Evolutionary conservation across 208 protist species (phyloP).

Genomic region (Trypanosomatidae sp.): DNA sequence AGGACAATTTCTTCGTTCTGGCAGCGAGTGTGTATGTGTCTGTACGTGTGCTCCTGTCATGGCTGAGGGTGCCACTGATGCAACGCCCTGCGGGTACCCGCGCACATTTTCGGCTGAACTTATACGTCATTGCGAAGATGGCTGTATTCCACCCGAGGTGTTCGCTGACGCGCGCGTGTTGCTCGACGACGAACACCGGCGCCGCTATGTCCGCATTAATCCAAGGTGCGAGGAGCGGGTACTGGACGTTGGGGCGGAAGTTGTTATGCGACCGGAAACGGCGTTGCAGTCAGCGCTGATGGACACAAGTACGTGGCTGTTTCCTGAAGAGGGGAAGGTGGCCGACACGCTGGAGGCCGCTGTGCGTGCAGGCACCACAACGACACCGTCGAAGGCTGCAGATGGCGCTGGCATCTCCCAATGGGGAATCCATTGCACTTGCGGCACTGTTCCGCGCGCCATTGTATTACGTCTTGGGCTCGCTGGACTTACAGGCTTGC

Average conservation of each 20-base stretch:
- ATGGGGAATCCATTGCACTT: not conserved
- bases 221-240: conserved; percentile 20
- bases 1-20: not conserved
- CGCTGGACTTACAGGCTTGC: conserved; percentile 26
- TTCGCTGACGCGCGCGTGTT: conserved; percentile 47
- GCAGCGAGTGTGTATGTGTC: conserved; percentile 1
- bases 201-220: conserved; percentile 67
- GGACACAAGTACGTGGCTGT: not conserved
- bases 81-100: conserved; percentile 30
- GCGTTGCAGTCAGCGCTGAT: not conserved
- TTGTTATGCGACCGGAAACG: conserved; percentile 1
- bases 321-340: conserved; percentile 1
- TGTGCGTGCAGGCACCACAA: not conserved
- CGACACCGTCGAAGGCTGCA: not conserved
- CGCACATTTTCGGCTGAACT: conserved; percentile 53
- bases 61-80: not conserved
- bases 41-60: conserved; percentile 4
- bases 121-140: conserved; percentile 38
- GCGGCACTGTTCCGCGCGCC: not conserved
- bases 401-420: not conserved
- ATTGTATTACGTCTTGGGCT: conserved; percentile 21
- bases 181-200: conserved; percentile 5
- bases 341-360: not conserved
- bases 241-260: conserved; percentile 11
- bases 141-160: conserved; percentile 49